phyloP scores from a whole-genome alignment of 148 eudicot species.

The Rhododendron molle region DNA sequence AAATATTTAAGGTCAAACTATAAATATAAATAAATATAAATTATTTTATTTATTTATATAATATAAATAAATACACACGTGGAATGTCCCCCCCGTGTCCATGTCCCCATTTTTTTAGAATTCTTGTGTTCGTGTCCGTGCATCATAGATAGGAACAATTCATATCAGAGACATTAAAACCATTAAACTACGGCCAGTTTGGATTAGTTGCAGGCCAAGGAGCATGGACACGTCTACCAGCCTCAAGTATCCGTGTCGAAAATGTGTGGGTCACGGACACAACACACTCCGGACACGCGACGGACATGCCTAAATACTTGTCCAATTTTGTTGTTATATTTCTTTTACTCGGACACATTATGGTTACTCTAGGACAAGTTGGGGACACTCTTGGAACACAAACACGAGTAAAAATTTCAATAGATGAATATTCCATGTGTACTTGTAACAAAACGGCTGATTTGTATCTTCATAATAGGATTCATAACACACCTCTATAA shows the following conservation, averaged over 20 bases:
- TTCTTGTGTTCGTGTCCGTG: too few relatives aligned
- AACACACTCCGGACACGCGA: not conserved
- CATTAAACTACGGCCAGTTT: not conserved
- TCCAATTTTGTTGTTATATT: not conserved
- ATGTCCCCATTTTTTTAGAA: too few relatives aligned
- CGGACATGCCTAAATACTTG: not conserved
- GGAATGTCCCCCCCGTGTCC: too few relatives aligned
- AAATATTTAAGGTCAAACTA: too few relatives aligned
- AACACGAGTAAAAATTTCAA: too few relatives aligned
- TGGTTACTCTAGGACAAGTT: not conserved
- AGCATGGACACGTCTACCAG: not conserved
- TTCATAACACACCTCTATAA: not conserved
- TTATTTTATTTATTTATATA: too few relatives aligned
- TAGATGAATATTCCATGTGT: not conserved
- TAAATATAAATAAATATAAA: too few relatives aligned
- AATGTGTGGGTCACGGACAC: not conserved
- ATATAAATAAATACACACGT: too few relatives aligned
- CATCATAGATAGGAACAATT: not conserved
- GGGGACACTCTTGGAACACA: not conserved
- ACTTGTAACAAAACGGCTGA: not conserved
- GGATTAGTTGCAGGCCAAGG: not conserved
- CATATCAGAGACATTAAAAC: not conserved
- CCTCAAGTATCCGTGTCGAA: not conserved
- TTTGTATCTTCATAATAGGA: not conserved
- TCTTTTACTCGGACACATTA: not conserved